Evolutionary conservation across 2,329 filamentous ascomycete species (phyloP).

Genomic region (Macrophomina pseudophaseolina): DNA sequence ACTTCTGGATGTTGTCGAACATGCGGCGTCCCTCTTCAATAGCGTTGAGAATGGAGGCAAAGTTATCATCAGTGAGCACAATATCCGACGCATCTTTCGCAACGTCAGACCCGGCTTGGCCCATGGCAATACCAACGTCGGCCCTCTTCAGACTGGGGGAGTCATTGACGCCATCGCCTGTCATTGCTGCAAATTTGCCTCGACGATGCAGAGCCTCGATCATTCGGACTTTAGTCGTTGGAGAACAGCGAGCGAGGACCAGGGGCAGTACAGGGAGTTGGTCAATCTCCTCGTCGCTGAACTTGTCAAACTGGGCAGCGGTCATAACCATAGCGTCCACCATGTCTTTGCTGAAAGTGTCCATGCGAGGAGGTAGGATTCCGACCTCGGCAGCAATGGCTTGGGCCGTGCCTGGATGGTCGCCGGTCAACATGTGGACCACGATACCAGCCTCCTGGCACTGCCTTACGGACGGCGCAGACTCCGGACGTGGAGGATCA

Average conservation of each 20-base stretch:
- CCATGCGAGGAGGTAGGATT: conserved; percentile 45
- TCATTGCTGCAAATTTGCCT: conserved; percentile 47
- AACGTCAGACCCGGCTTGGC: conserved; percentile 44
- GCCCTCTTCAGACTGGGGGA: conserved; percentile 47
- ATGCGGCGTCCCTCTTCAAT: conserved; percentile 49
- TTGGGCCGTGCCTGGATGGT: conserved; percentile 52
- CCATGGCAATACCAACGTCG: conserved; percentile 49
- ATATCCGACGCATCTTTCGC: conserved; percentile 49
- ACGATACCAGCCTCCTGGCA: conserved; percentile 53
- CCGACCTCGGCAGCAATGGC: conserved; percentile 54
- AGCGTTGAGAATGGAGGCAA: conserved; percentile 49
- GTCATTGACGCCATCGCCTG: conserved; percentile 50
- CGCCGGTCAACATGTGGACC: conserved; percentile 56
- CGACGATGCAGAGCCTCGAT: conserved; percentile 48
- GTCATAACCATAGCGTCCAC: conserved; percentile 45
- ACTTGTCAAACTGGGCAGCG: conserved; percentile 51
- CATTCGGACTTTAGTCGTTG: conserved; percentile 55
- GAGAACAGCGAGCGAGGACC: conserved; percentile 53
- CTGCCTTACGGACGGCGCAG: conserved; percentile 59
- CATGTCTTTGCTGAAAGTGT: conserved; percentile 36
- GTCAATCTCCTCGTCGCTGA: conserved; percentile 52
- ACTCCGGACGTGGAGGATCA: conserved; percentile 82
- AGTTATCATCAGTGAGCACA: conserved; percentile 49
- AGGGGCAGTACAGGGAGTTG: conserved; percentile 47
- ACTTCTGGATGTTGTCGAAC: conserved; percentile 54